These are phyloP conservation scores for Elaeis guineensis DNA, from an alignment of 176 grass and related monocot species.

Conservation along the genomic window DNA sequence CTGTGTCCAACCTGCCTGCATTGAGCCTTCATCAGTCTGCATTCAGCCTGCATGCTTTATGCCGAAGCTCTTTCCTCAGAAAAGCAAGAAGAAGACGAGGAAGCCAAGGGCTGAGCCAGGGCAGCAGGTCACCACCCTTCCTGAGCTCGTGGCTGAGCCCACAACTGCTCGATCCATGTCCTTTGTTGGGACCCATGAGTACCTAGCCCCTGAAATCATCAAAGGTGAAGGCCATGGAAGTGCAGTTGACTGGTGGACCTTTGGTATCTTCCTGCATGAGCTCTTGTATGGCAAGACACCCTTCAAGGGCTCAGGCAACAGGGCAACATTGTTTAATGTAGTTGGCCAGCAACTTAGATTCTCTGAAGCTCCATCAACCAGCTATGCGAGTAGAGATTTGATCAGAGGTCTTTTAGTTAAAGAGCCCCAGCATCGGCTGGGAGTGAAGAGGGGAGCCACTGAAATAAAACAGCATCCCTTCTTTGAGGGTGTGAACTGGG, in stretches of 20 bases:
- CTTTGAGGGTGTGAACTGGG: constrained; percentile 65
- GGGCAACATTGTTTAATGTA: constrained; percentile 65
- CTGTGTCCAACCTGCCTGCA: constrained; percentile 40
- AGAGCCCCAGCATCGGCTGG: constrained; percentile 51
- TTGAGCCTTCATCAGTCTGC: constrained; percentile 16
- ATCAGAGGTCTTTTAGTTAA: constrained; percentile 49
- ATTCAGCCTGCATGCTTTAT: constrained; percentile 71
- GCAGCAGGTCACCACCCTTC: constrained; percentile 16
- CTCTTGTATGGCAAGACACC: constrained; percentile 65
- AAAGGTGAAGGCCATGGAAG: constrained; percentile 73
- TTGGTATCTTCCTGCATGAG: constrained; percentile 65
- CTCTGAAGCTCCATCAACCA: constrained; percentile 42
- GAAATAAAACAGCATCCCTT: constrained; percentile 71
- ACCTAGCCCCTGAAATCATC: constrained; percentile 64
- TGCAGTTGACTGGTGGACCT: constrained; percentile 75
- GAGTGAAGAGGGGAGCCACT: constrained; percentile 47
- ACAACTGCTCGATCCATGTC: constrained; percentile 54
- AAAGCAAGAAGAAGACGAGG: constrained; percentile 41
- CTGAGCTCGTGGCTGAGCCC: constrained; percentile 56
- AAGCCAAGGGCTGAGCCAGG: constrained; percentile 17
- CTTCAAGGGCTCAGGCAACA: constrained; percentile 62
- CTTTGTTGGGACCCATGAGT: constrained; percentile 63
- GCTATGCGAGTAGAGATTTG: constrained; percentile 43
- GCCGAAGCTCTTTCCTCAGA: constrained; percentile 45
- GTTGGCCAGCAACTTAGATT: constrained; percentile 63